Conservation (phyloP, 1,139 yeast species). For the Scheffersomyces parashehatae region DNA sequence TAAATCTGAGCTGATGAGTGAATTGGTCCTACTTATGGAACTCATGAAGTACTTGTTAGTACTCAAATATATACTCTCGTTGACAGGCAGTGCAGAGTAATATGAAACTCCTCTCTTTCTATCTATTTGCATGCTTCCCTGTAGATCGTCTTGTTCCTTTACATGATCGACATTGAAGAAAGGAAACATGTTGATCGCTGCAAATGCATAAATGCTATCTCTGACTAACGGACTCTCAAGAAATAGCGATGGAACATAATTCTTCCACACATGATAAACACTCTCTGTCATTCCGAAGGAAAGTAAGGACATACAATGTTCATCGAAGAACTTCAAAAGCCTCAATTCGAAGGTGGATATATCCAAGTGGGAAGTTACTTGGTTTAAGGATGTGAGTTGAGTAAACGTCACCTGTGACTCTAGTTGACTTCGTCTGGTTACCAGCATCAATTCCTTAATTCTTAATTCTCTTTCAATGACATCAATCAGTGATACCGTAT, state of each 20-base stretch:
- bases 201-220: conserved; percentile 22
- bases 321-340: conserved; percentile 31
- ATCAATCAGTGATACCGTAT: background rate
- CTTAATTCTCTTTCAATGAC: background rate
- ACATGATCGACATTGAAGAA: conserved; percentile 12
- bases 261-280: conserved; percentile 27
- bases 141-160: conserved; percentile 3
- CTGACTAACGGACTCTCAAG: conserved; percentile 22
- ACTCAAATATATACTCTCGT: conserved; percentile 6
- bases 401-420: background rate
- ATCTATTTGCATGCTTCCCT: background rate
- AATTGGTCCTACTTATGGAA: conserved; percentile 9
- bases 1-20: background rate
- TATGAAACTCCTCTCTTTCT: background rate
- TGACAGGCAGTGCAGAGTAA: background rate
- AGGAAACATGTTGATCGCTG: conserved; percentile 22
- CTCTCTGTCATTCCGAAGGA: conserved; percentile 19
- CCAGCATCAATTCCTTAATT: too few relatives aligned
- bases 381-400: background rate
- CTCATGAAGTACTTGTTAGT: conserved; percentile 27
- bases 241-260: conserved; percentile 27
- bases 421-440: too few relatives aligned
- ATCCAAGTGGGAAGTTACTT: conserved; percentile 17
- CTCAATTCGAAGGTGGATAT: conserved; percentile 32
- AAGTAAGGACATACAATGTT: conserved; percentile 25